phyloP scores from a whole-genome alignment of 306 rosid species.

The Trichosanthes cucumerina region DNA sequence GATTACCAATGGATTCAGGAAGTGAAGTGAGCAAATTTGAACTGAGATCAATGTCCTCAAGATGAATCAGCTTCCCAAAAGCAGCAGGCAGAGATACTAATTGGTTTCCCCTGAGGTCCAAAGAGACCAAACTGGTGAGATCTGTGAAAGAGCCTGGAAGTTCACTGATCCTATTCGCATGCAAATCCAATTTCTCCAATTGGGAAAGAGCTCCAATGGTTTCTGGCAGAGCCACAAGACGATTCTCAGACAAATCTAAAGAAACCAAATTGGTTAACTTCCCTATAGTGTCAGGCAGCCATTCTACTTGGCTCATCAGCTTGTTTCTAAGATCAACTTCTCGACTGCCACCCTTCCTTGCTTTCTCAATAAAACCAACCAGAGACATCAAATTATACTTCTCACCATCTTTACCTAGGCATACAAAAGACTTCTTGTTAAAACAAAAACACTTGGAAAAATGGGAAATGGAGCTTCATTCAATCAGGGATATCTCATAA shows the following conservation, averaged over 20 bases:
- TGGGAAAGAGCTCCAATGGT: constrained; percentile 68
- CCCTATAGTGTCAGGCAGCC: constrained; percentile 83
- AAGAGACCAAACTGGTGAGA: constrained; percentile 44
- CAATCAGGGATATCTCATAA: background rate
- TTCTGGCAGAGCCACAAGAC: constrained; percentile 52
- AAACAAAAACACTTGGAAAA: background rate
- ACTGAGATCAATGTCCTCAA: constrained; percentile 77
- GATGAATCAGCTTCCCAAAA: constrained; percentile 50
- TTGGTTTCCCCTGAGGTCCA: constrained; percentile 61
- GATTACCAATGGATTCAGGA: constrained; percentile 61
- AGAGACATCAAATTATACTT: constrained; percentile 68
- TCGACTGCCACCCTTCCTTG: constrained; percentile 58
- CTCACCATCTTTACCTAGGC: constrained; percentile 61
- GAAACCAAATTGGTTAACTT: constrained; percentile 60
- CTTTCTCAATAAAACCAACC: constrained; percentile 70
- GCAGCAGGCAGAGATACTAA: constrained; percentile 51
- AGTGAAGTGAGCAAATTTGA: constrained; percentile 52
- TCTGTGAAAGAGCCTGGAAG: constrained; percentile 60
- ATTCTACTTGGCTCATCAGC: constrained; percentile 69
- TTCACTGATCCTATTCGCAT: constrained; percentile 49
- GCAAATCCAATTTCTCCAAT: constrained; percentile 60
- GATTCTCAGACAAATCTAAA: constrained; percentile 77
- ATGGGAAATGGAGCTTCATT: background rate
- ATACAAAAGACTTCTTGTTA: constrained; percentile 16
- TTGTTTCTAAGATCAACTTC: constrained; percentile 52